Evolutionary conservation across 106 monocot genomes (phyloP).

Genomic region (Dendrobium huoshanense): DNA sequence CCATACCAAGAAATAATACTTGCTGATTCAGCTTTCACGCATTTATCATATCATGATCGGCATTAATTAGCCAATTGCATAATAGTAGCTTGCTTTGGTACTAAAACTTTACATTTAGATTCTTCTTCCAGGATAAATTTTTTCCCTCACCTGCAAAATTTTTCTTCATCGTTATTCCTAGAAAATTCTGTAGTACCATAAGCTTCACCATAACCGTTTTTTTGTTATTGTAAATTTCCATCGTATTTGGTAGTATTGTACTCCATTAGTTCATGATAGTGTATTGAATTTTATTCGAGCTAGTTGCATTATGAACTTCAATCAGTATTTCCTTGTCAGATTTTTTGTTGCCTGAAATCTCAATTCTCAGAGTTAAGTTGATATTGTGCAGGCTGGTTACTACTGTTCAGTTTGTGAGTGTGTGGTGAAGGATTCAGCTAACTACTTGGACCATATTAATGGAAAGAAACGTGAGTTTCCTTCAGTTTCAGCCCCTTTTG

Average conservation of each 20-base stretch:
- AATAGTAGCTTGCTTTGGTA: not conserved
- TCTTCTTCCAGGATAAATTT: not conserved
- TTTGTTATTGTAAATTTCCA: not conserved
- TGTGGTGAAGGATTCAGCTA: slow-evolving; percentile 98
- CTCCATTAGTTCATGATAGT: not conserved
- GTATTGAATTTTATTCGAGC: not conserved
- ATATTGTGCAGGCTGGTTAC: slow-evolving; percentile 77
- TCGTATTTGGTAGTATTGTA: not conserved
- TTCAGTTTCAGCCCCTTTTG: not conserved
- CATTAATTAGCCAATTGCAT: not conserved
- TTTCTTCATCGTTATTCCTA: not conserved
- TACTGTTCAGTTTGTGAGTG: slow-evolving; percentile 96
- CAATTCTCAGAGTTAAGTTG: not conserved
- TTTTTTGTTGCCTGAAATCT: not conserved
- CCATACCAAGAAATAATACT: too few species aligned
- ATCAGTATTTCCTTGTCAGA: not conserved
- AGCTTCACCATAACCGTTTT: not conserved
- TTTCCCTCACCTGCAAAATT: not conserved
- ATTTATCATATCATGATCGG: too few species aligned
- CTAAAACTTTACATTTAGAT: not conserved
- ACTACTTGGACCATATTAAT: slow-evolving; percentile 98
- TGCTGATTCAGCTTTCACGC: too few species aligned
- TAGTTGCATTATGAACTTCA: not conserved
- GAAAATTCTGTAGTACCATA: not conserved
- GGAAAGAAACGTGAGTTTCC: slow-evolving; percentile 88